These are phyloP conservation scores for Tulasnella sp. DNA, from an alignment of 768 basidiomycete species.

Conservation along the genomic window DNA sequence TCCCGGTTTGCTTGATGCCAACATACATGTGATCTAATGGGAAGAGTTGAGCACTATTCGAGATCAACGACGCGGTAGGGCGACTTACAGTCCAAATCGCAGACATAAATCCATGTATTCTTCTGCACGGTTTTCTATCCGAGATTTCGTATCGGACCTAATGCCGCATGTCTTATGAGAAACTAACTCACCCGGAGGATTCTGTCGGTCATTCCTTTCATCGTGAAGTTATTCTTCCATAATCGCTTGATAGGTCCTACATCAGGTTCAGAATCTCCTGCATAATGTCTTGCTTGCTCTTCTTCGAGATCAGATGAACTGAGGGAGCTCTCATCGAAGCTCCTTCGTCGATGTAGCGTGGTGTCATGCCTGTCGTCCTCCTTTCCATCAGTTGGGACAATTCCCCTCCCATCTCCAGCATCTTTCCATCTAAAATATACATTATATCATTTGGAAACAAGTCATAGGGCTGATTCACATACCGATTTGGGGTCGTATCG, in stretches of 20 bases:
- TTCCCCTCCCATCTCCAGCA: slow-evolving; percentile 41
- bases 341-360: slow-evolving; percentile 18
- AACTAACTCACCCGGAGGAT: slow-evolving; percentile 28
- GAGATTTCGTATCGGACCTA: background rate
- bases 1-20: slow-evolving; percentile 50
- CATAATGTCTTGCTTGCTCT: slow-evolving; percentile 20
- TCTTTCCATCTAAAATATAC: slow-evolving; percentile 41
- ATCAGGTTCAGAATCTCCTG: slow-evolving; percentile 16
- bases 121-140: slow-evolving; percentile 37
- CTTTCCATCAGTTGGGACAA: slow-evolving; percentile 28
- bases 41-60: background rate
- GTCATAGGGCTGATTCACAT: background rate
- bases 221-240: slow-evolving; percentile 36
- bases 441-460: background rate
- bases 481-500: slow-evolving; percentile 41
- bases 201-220: slow-evolving; percentile 39
- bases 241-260: slow-evolving; percentile 27
- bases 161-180: too few relatives aligned
- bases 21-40: slow-evolving; percentile 47
- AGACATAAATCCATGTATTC: slow-evolving; percentile 60
- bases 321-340: slow-evolving; percentile 21
- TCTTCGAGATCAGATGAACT: slow-evolving; percentile 20
- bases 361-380: slow-evolving; percentile 21
- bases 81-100: slow-evolving; percentile 41
- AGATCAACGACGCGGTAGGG: background rate